A percentile compares a stretch with the other conserved stretches of the same genome.
Evolutionary conservation across 2,329 filamentous ascomycete genomes (phyloP).

Genomic region (Apiospora marii): DNA sequence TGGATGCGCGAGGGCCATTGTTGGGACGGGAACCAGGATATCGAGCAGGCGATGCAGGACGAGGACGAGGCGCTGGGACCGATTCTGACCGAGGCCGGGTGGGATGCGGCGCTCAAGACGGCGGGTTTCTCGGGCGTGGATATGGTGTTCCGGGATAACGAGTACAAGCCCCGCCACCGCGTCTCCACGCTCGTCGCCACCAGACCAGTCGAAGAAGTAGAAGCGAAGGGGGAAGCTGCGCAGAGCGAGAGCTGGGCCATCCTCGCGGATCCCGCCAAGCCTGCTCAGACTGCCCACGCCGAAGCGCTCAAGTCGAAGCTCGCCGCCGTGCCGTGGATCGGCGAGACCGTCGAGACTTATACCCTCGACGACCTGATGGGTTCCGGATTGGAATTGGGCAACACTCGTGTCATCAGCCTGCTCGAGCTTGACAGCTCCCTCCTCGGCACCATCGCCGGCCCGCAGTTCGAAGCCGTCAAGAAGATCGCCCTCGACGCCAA

Average conservation of each 20-base stretch:
- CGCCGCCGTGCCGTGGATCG: constrained; percentile 18
- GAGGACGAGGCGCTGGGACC: constrained; percentile 10
- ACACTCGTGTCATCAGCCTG: constrained; percentile 4
- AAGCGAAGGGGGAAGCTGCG: neutral
- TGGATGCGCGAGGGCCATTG: constrained; percentile 25
- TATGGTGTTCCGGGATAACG: constrained; percentile 22
- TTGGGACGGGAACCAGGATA: constrained; percentile 22
- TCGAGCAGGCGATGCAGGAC: neutral
- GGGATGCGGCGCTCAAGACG: constrained; percentile 9
- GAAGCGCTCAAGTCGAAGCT: neutral
- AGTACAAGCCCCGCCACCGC: constrained; percentile 23
- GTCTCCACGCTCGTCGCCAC: constrained; percentile 15
- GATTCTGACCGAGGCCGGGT: constrained; percentile 13
- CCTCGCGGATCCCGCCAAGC: constrained; percentile 13
- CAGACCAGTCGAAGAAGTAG: neutral
- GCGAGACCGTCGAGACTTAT: neutral
- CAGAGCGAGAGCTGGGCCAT: constrained; percentile 1
- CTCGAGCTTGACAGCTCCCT: constrained; percentile 19
- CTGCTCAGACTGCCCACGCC: constrained; percentile 7
- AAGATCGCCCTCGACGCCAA: constrained; percentile 29
- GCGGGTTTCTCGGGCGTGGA: constrained; percentile 20
- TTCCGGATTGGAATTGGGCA: neutral
- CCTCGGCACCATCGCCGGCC: constrained; percentile 6
- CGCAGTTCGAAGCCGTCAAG: constrained; percentile 32
- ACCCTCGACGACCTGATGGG: neutral